Conservation (phyloP, 2,329 filamentous ascomycete species). For the Decorospora gaudefroyi region DNA sequence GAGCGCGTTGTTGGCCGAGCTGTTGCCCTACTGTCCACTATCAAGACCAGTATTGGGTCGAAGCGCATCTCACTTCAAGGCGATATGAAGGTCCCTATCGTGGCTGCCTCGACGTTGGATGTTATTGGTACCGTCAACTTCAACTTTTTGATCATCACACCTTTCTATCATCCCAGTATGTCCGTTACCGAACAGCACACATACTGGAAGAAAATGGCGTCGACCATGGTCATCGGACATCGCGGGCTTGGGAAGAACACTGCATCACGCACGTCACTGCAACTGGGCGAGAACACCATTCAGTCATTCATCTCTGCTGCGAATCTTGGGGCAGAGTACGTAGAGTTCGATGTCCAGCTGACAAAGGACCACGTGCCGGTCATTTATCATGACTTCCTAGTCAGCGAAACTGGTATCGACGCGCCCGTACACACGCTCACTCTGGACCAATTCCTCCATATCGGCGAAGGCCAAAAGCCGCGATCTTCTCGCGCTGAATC, state of each 20-base stretch:
- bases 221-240: slow-evolving; percentile 80
- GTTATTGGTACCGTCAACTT: slow-evolving; percentile 96
- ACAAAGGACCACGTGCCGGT: slow-evolving; percentile 99
- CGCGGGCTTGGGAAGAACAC: slow-evolving; percentile 85
- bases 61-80: slow-evolving; percentile 92
- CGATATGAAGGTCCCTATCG: slow-evolving; percentile 88
- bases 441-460: slow-evolving; percentile 90
- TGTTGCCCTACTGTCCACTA: slow-evolving; percentile 82
- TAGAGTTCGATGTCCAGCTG: slow-evolving; percentile 86
- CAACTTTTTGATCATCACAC: slow-evolving; percentile 93
- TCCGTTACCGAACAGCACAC: slow-evolving; percentile 86
- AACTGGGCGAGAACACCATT: slow-evolving; percentile 94
- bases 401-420: slow-evolving; percentile 96
- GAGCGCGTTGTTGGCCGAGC: slow-evolving; percentile 86
- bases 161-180: slow-evolving; percentile 93
- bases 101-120: slow-evolving; percentile 79
- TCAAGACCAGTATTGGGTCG: slow-evolving; percentile 79
- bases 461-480: slow-evolving; percentile 64
- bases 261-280: slow-evolving; percentile 79
- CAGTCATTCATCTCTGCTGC: slow-evolving; percentile 95
- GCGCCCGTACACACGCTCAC: slow-evolving; percentile 95
- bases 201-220: slow-evolving; percentile 92
- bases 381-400: slow-evolving; percentile 97
- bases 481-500: slow-evolving; percentile 55
- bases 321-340: slow-evolving; percentile 79